A percentile compares a stretch with the other conserved stretches of the same genome.
Conservation (phyloP, 257 asterid species). For the Salvia hispanica region DNA sequence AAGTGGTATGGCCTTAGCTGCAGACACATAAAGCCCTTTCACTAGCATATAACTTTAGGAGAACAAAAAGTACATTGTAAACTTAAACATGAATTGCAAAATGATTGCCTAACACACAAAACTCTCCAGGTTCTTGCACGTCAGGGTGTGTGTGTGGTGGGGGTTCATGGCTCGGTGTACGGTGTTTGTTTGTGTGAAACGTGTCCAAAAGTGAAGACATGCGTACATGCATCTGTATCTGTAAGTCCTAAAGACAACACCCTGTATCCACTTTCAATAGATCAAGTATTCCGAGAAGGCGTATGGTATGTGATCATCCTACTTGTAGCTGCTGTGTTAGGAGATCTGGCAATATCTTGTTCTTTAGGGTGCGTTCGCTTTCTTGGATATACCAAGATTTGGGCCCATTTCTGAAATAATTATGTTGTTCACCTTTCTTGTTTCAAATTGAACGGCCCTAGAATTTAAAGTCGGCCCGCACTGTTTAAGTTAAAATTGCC, state of each 20-base stretch:
- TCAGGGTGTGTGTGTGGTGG: no score
- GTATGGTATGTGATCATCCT: constrained; percentile 27
- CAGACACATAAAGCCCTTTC: constrained; percentile 36
- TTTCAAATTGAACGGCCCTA: no score
- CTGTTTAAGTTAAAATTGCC: no score
- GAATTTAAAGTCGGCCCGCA: no score
- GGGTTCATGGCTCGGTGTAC: no score
- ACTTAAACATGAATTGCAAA: background rate
- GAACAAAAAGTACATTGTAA: constrained; percentile 9
- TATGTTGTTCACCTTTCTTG: no score
- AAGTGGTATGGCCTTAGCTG: constrained; percentile 91
- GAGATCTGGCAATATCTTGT: constrained; percentile 57
- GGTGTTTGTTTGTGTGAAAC: background rate
- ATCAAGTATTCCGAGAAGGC: constrained; percentile 16
- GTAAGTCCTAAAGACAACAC: background rate
- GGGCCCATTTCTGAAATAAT: no score
- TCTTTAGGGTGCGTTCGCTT: no score
- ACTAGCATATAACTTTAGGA: constrained; percentile 24
- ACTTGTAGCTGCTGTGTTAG: constrained; percentile 69
- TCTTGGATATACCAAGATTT: no score
- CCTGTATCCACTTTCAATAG: constrained; percentile 6
- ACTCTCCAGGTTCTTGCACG: background rate
- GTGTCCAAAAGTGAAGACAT: background rate
- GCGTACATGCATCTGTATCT: background rate
- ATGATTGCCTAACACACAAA: background rate